Conservation (phyloP, 176 grass and related monocot species). For the Cymbopogon citratus region DNA sequence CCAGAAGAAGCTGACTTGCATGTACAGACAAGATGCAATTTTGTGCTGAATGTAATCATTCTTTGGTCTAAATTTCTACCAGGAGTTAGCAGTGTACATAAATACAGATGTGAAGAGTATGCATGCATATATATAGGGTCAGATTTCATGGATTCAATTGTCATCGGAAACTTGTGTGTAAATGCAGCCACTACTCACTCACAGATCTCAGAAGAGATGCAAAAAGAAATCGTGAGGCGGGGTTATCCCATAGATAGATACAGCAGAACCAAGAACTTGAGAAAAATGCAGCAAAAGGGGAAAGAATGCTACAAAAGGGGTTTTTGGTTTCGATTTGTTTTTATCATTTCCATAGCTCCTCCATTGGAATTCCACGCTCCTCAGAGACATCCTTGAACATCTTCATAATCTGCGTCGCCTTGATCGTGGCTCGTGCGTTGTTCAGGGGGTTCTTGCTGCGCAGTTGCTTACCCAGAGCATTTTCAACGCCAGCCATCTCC, state of each 20-base stretch:
- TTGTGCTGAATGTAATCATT: neutral
- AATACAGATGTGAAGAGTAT: neutral
- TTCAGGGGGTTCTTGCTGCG: constrained; percentile 75
- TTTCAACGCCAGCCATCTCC: constrained; percentile 83
- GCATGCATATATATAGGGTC: neutral
- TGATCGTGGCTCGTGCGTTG: constrained; percentile 79
- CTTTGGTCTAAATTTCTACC: neutral
- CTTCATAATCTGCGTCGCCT: constrained; percentile 68
- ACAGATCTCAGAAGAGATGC: neutral
- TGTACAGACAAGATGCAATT: neutral
- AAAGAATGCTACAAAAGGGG: neutral
- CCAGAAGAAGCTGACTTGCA: neutral
- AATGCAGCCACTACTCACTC: neutral
- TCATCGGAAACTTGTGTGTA: neutral
- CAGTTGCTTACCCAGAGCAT: constrained; percentile 88
- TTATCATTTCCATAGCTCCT: constrained; percentile 86
- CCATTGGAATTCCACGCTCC: constrained; percentile 72
- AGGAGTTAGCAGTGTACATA: neutral
- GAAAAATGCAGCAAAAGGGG: neutral
- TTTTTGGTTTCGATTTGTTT: neutral
- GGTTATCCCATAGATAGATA: constrained; percentile 16
- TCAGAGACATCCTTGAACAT: constrained; percentile 54
- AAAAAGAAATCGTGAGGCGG: constrained; percentile 2
- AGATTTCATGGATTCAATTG: neutral
- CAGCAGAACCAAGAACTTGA: constrained; percentile 15